phyloP scores from a whole-genome alignment of 2,329 filamentous ascomycete species.

The Echinosphaeria canescens region DNA sequence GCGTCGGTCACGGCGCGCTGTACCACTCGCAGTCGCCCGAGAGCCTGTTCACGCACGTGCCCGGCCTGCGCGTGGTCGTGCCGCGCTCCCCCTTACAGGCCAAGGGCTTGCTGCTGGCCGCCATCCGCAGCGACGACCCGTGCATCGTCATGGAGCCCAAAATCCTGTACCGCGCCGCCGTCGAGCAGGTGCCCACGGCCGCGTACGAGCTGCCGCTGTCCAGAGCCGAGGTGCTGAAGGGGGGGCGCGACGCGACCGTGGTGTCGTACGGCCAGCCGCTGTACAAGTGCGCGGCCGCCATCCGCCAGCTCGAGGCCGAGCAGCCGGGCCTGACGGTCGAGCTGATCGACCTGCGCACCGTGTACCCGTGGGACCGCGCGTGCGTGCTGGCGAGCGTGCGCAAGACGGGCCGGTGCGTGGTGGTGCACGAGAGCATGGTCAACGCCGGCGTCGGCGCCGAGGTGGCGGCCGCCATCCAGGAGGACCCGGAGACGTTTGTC shows the following conservation, averaged over 20 bases:
- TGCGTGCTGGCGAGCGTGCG: conserved; percentile 63
- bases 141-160: conserved; percentile 92
- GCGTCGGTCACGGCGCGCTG: conserved; percentile 72
- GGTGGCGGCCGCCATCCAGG: conserved; percentile 73
- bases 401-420: conserved; percentile 69
- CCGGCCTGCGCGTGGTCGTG: conserved; percentile 67
- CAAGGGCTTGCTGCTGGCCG: conserved; percentile 62
- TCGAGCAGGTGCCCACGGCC: conserved; percentile 72
- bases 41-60: conserved; percentile 70
- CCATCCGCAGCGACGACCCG: conserved; percentile 65
- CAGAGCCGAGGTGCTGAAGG: conserved; percentile 67
- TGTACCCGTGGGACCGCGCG: conserved; percentile 82
- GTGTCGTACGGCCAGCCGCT: conserved; percentile 80
- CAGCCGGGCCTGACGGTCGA: conserved; percentile 64
- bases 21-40: conserved; percentile 86
- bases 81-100: conserved; percentile 73
- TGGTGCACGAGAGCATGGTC: conserved; percentile 84
- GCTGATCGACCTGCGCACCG: conserved; percentile 68
- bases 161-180: conserved; percentile 73
- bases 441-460: conserved; percentile 81
- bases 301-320: conserved; percentile 49
- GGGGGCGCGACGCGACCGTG: conserved; percentile 62
- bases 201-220: conserved; percentile 68
- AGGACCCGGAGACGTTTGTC: conserved; percentile 53
- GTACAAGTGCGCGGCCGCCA: conserved; percentile 62